Base-by-base conservation (phyloP, 352 stramenopile species). In the Globisporangium alternatum region DNA sequence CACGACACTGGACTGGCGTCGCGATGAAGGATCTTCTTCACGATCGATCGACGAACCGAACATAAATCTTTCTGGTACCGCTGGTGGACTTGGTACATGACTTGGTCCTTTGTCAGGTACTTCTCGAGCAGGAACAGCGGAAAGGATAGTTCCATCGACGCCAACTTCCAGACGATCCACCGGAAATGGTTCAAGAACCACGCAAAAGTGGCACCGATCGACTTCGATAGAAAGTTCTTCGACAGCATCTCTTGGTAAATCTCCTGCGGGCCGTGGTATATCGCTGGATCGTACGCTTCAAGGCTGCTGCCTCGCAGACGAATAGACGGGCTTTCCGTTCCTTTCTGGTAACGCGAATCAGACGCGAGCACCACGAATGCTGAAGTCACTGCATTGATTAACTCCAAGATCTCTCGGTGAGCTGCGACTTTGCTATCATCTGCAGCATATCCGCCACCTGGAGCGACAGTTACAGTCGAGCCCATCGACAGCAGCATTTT, bases 171-270 rank as follows among this genome's bases (percentile, higher is more conserved):
- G 22, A 91, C 74, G 44, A 90, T 67, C 83, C 83, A 91, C 1
- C 83, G 70, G 66, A 75, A 91, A n/a, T 91, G 83, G 65, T 90
- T 91, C 12, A 72, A 44, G 66, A 91, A 91, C 83, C 83, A 91
- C 28, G 55, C 57, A 30, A 71, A 70, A 13, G 80, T 83, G 25
- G 79, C 80, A 5, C 68, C 74, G 19, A 56, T 72, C 5, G 62
- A 64, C 30, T 64, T 55, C 1, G 70, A 47, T 56, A 89, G 67
- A 30, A 74, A 67, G 19, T 63, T 63, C 12, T 56, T 60, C 25
- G 49, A 39, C 53, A 53, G 70, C 52, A 89, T 79, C 49, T 78
- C 51, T 9, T 55, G 41, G 35, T 83, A 85, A 1, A 89, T 62
- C 37, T 83, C 69, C 22, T 44, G 56, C 25, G 73, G 57, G 0